Evolutionary conservation across 306 rosid species (phyloP), one percentile per base, ranked within the genome.

Genomic region (Bauhinia variegata): DNA sequence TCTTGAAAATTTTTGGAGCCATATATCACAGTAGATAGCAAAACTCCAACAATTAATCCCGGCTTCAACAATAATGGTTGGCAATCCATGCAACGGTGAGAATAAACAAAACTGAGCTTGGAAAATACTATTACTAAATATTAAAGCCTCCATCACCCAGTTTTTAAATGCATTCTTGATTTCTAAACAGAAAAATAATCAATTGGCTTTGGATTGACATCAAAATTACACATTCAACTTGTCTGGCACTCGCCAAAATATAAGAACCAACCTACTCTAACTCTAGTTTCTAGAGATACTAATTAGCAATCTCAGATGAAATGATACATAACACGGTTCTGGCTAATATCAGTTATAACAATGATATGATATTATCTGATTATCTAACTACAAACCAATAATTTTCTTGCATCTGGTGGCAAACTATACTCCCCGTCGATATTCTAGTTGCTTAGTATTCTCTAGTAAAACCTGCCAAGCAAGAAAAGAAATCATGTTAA

Each of bases 361-460:
- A 47, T 18, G 11, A 63, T 30, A 47, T 18, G 11, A 63, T 30
- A 10, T 6, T 15, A 8, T 32, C 15, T 43, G 41, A n/a, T 44
- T 62, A 62, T 5, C 30, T 62, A 4, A 28, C 31, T 5, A 32
- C 4, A n/a, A n/a, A n/a, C n/a, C n/a, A n/a, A n/a, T n/a, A n/a
- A 54, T 47, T 62, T 39, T 71, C 72, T 60, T 70, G 47, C 73
- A 51, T 63, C 51, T 36, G 16, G 58, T 17, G 34, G 15, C 34
- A 38, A 56, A 54, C 68, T 89, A 89, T 31, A 68, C 33, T 7
- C 96, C 91, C 8, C 91, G 78, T 18, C 83, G 77, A 81, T 60
- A 74, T 73, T 87, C 96, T 39, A 89, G 81, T 63, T 93, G 71
- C 82, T 88, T 88, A 32, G 98, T 89, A 57, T 87, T 84, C 78